Percentiles rank a stretch among this genome's conserved stretches.
Evolutionary conservation across 108 stramenopile species (phyloP).

Genomic region (Cyclotella kingstonii): DNA sequence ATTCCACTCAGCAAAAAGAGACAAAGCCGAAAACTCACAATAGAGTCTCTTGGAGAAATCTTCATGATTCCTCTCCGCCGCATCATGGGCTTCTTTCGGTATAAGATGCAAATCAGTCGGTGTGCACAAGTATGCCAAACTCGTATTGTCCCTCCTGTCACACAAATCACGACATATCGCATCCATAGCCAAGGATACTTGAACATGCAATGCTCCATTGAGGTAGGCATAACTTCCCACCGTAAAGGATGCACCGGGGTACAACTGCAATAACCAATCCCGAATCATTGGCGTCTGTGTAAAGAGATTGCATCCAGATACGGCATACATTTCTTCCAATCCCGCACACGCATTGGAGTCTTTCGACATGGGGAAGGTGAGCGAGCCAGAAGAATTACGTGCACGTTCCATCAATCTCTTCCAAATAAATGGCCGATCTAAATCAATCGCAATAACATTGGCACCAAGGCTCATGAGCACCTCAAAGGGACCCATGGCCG

Average conservation of each 20-base stretch:
- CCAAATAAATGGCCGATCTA: conserved; percentile 92
- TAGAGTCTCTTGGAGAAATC: conserved; percentile 60
- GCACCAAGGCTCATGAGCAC: conserved; percentile 93
- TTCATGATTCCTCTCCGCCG: conserved; percentile 67
- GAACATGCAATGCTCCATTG: conserved; percentile 95
- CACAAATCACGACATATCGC: conserved; percentile 82
- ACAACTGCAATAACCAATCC: conserved; percentile 90
- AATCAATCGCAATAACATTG: conserved; percentile 93
- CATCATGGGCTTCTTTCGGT: conserved; percentile 88
- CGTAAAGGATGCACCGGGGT: conserved; percentile 79
- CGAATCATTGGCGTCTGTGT: conserved; percentile 91
- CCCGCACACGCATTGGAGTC: conserved; percentile 49
- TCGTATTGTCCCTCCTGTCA: conserved; percentile 75
- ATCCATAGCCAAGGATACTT: conserved; percentile 96
- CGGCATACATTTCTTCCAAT: conserved; percentile 70
- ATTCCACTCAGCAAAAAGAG: no score
- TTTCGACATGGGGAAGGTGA: conserved; percentile 91
- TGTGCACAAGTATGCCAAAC: conserved; percentile 96
- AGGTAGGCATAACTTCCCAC: conserved; percentile 96
- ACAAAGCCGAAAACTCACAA: conserved; percentile 42
- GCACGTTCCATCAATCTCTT: conserved; percentile 83
- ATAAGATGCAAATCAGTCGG: conserved; percentile 96
- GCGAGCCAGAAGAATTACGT: conserved; percentile 79
- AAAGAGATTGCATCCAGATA: conserved; percentile 92
- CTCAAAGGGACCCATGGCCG: conserved; percentile 97